These are phyloP conservation scores for Lactarius akahatsu DNA, from an alignment of 768 basidiomycete species.

Conservation along the genomic window DNA sequence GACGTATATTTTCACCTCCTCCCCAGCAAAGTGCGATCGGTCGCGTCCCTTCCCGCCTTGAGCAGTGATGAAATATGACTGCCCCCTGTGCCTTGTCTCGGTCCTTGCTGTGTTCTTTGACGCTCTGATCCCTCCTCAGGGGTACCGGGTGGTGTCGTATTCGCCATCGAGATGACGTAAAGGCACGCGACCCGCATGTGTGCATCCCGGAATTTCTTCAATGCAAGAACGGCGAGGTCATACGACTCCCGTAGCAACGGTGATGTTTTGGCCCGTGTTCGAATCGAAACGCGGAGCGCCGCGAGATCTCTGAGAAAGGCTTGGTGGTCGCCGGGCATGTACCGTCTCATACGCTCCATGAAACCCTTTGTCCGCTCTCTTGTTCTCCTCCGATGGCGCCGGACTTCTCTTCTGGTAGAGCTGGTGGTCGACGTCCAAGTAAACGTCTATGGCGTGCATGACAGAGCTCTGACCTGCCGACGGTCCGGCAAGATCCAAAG, in stretches of 20 bases:
- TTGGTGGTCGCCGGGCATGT: conserved; percentile 93
- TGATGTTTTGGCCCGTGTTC: conserved; percentile 56
- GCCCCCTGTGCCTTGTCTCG: conserved; percentile 84
- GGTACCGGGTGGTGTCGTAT: conserved; percentile 56
- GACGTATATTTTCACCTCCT: conserved; percentile 32
- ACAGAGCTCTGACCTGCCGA: conserved; percentile 93
- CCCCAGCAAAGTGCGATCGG: conserved; percentile 58
- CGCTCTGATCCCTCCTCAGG: conserved; percentile 47
- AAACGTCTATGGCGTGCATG: conserved; percentile 83
- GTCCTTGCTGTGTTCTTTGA: conserved; percentile 40
- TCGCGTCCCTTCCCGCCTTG: conserved; percentile 90
- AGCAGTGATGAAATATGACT: conserved; percentile 78
- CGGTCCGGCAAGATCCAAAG: conserved; percentile 77
- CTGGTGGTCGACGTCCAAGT: conserved; percentile 87
- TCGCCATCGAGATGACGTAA: conserved; percentile 85
- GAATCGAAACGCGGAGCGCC: conserved; percentile 56
- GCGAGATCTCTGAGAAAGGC: conserved; percentile 75
- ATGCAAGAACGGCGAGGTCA: conserved; percentile 70
- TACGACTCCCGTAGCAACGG: conserved; percentile 70
- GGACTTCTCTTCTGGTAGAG: conserved; percentile 69
- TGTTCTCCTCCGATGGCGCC: conserved; percentile 62
- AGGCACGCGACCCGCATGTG: conserved; percentile 89
- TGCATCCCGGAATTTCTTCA: conserved; percentile 80
- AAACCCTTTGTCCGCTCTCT: conserved; percentile 69
- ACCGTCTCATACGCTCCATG: conserved; percentile 90